Percentiles rank a stretch among this genome's conserved stretches.
Evolutionary conservation across 768 basidiomycete species (phyloP).

Genomic region (Clathrus columnatus): DNA sequence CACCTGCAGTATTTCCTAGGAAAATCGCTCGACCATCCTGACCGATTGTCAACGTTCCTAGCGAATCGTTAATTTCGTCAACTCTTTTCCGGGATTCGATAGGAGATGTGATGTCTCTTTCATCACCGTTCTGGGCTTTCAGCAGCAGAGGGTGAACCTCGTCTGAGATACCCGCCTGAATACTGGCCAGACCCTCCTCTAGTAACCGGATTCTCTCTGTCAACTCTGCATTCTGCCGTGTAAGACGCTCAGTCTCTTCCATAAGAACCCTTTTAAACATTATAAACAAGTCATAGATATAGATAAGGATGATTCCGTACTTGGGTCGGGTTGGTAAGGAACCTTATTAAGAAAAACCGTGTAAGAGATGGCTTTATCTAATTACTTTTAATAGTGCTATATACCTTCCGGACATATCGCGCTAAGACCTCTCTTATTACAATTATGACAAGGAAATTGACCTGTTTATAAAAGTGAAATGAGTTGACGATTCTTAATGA

Average conservation of each 20-base stretch:
- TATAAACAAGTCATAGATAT: neutral
- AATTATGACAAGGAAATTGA: constrained; percentile 10
- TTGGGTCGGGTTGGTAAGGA: constrained; percentile 9
- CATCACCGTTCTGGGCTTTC: neutral
- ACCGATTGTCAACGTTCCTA: constrained; percentile 6
- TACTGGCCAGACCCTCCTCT: constrained; percentile 10
- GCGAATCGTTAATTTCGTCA: constrained; percentile 7
- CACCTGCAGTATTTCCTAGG: constrained; percentile 5
- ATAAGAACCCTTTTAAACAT: neutral
- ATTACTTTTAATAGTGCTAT: neutral
- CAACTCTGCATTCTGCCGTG: constrained; percentile 7
- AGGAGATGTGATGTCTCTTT: neutral
- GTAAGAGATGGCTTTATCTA: neutral
- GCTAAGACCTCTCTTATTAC: constrained; percentile 4
- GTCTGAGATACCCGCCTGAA: constrained; percentile 10
- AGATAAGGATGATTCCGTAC: neutral
- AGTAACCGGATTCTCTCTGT: constrained; percentile 8
- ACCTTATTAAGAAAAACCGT: neutral
- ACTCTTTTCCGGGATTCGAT: neutral
- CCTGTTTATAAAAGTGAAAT: neutral
- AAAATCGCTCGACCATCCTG: constrained; percentile 4
- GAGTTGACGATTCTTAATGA: neutral
- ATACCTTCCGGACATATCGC: constrained; percentile 10
- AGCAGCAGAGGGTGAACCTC: constrained; percentile 10
- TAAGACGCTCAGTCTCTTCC: constrained; percentile 7